These are phyloP conservation scores for Basidiobolus meristosporus DNA, from an alignment of 371 early-diverging fungal species.

Conservation along the genomic window DNA sequence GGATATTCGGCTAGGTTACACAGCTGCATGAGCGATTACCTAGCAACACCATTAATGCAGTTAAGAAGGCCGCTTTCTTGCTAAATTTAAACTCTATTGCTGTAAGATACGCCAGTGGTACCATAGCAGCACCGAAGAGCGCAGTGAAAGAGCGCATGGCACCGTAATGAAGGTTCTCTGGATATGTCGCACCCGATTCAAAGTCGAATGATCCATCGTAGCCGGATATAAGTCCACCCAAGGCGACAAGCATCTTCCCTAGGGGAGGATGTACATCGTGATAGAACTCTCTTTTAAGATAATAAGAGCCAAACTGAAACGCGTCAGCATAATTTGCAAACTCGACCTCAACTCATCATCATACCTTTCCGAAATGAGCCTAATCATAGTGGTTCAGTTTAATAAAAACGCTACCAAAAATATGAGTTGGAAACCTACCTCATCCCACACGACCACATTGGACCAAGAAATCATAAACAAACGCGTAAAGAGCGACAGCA, in stretches of 20 bases:
- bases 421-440: conserved; percentile 20
- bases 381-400: no score
- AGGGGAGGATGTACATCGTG: conserved; percentile 99
- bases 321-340: no score
- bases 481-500: conserved; percentile 56
- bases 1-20: no score
- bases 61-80: conserved; percentile 34
- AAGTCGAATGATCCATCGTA: conserved; percentile 86
- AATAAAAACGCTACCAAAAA: no score
- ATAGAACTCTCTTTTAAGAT: conserved; percentile 86
- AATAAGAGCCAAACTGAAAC: conserved; percentile 86
- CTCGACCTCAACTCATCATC: no score
- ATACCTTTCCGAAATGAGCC: no score
- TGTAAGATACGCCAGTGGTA: conserved; percentile 87
- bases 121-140: conserved; percentile 81
- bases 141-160: conserved; percentile 89
- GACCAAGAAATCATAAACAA: conserved; percentile 59
- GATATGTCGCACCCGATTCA: conserved; percentile 73
- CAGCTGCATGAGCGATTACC: conserved; percentile 23
- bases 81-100: conserved; percentile 58
- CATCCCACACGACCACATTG: conserved; percentile 71
- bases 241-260: conserved; percentile 94
- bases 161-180: conserved; percentile 65
- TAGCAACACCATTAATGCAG: conserved; percentile 60
- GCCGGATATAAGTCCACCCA: conserved; percentile 77